Base-by-base conservation (phyloP, 2,329 filamentous ascomycete species). In the Ophiosphaerella korrae region DNA sequence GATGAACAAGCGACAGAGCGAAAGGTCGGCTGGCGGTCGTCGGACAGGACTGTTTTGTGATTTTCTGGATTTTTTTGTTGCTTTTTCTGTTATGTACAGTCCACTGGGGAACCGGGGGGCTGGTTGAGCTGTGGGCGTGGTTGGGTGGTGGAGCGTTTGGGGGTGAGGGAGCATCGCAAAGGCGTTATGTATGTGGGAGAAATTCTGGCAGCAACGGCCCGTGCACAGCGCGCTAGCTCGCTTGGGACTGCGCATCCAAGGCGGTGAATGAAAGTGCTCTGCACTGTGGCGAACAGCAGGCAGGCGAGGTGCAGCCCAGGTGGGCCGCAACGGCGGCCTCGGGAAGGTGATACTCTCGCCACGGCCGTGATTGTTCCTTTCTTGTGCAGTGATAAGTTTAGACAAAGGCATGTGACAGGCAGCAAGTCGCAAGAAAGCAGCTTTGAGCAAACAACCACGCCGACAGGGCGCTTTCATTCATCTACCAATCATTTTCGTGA, bases 1-100 rank as follows among this genome's bases (percentile, higher is more conserved):
- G 64, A 55, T 47, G 55, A 53, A 61, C 64, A 64, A 66, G 63
- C 56, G 67, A 68, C 64, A 59, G 64, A 52, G 47, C 52, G 64
- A 66, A 55, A 60, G 56, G 57, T 48, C 55, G 50, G 52, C 60
- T 64, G 63, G 57, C 61, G 48, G 53, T 54, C 53, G 64, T 67
- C 66, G 52, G 57, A 61, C 65, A 53, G 47, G 58, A 60, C 61
- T 70, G 71, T 70, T 68, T 65, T 67, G 65, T 58, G 40, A 56
- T 72, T 72, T 73, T 73, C 65, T 71, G 64, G 48, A 64, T 70
- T 71, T 73, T 73, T 73, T 72, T 71, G 64, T 62, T 61, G 63
- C 64, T 72, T 71, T 62, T 72, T 71, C 64, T 67, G 66, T 67
- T 72, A 67, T 71, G 66, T 48, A 53, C 54, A 61, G 59, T 66